phyloP scores from a whole-genome alignment of 768 basidiomycete genomes.

The Daedalea quercina region DNA sequence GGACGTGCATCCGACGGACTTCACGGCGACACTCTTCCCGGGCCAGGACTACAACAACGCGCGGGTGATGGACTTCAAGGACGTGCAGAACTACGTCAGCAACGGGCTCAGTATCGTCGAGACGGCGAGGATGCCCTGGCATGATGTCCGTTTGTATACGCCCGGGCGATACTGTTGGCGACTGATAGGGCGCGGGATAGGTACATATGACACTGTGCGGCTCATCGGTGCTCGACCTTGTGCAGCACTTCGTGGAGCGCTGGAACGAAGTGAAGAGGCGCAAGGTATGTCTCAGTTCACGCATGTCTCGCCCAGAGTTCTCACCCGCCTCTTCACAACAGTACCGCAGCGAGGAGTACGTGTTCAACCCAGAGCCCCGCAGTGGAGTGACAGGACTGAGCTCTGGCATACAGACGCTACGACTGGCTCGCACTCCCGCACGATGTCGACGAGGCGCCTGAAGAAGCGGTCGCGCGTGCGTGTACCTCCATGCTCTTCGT shows the following conservation, averaged over 20 bases:
- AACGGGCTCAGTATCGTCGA: constrained; percentile 65
- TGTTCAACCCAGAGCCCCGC: constrained; percentile 23
- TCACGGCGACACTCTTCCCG: constrained; percentile 77
- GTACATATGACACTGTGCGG: constrained; percentile 82
- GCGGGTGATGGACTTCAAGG: constrained; percentile 74
- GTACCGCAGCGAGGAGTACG: constrained; percentile 38
- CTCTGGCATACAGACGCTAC: constrained; percentile 30
- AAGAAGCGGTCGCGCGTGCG: constrained; percentile 60
- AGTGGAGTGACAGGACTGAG: neutral
- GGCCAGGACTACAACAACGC: constrained; percentile 95
- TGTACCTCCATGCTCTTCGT: constrained; percentile 3
- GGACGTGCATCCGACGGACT: constrained; percentile 88
- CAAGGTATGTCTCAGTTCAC: constrained; percentile 38
- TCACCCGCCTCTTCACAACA: constrained; percentile 3
- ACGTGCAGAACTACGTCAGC: constrained; percentile 71
- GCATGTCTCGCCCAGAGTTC: neutral
- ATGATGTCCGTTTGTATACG: constrained; percentile 58
- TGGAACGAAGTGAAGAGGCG: constrained; percentile 89
- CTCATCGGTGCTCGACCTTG: constrained; percentile 81
- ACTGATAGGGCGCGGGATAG: constrained; percentile 26
- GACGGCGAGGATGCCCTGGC: constrained; percentile 87
- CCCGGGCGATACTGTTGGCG: neutral
- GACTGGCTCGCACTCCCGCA: constrained; percentile 81
- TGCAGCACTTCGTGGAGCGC: constrained; percentile 88
- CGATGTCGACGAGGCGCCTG: constrained; percentile 49